Evolutionary conservation across 495 filamentous ascomycete genomes (phyloP).

Genomic region (Neurospora terricola): DNA sequence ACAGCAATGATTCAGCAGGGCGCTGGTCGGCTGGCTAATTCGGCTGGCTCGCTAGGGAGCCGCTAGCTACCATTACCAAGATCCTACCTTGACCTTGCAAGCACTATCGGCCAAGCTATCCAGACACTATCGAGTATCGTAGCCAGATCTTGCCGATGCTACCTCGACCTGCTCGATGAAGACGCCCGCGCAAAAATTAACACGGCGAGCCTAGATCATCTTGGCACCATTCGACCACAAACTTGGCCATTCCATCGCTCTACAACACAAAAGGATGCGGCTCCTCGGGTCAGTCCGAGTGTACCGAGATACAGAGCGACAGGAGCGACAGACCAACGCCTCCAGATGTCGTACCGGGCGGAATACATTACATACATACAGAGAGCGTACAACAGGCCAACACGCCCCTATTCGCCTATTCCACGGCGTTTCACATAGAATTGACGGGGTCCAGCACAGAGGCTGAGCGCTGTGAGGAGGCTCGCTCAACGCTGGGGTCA

Average conservation of each 20-base stretch:
- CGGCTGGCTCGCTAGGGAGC: neutral
- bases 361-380: neutral
- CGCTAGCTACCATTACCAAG: neutral
- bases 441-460: neutral
- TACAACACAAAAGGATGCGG: neutral
- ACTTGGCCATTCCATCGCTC: neutral
- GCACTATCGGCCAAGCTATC: neutral
- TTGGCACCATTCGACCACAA: neutral
- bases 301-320: neutral
- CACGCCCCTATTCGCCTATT: neutral
- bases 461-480: neutral
- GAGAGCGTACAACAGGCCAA: neutral
- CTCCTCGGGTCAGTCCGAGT: neutral
- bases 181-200: neutral
- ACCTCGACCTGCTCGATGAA: neutral
- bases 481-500: neutral
- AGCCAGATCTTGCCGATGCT: neutral
- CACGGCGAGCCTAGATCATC: neutral
- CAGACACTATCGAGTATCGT: neutral
- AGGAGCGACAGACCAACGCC: neutral
- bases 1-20: neutral
- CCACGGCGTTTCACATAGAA: neutral
- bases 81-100: neutral
- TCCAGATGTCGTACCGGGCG: neutral
- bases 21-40: neutral